These are phyloP conservation scores for Diaporthe destruens DNA, from an alignment of 2,329 filamentous ascomycete species.

Conservation along the genomic window DNA sequence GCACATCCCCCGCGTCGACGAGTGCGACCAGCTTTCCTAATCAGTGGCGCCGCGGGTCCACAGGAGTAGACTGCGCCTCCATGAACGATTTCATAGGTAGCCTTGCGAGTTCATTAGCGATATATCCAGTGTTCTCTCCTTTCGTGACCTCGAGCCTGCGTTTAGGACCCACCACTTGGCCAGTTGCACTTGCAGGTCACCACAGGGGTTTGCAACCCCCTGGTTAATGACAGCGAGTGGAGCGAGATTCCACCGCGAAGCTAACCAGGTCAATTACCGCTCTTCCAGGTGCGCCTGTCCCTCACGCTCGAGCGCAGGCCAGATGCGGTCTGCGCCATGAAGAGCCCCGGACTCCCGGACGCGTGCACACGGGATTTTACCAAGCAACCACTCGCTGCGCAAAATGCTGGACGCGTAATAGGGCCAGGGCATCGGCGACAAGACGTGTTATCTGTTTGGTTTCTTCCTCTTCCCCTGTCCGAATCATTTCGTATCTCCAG, in stretches of 20 bases:
- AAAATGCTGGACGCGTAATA: neutral
- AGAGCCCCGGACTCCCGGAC: neutral
- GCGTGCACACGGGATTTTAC: neutral
- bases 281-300: neutral
- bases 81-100: neutral
- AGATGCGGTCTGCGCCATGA: neutral
- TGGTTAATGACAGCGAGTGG: neutral
- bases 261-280: neutral
- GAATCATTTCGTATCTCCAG: neutral
- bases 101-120: neutral
- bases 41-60: neutral
- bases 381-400: neutral
- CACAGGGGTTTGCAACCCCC: constrained; percentile 6
- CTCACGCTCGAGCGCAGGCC: neutral
- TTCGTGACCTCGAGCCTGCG: neutral
- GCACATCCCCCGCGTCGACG: neutral
- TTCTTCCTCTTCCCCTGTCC: neutral
- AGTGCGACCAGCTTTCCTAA: neutral
- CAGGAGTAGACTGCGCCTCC: neutral
- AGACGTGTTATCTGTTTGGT: neutral
- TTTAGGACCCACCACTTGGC: neutral
- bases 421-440: neutral
- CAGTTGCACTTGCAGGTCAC: neutral
- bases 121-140: neutral
- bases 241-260: neutral